Percentiles rank a stretch among this genome's conserved stretches.
Evolutionary conservation across 2,329 filamentous ascomycete genomes (phyloP).

Genomic region (Daldinia eschscholtzii): DNA sequence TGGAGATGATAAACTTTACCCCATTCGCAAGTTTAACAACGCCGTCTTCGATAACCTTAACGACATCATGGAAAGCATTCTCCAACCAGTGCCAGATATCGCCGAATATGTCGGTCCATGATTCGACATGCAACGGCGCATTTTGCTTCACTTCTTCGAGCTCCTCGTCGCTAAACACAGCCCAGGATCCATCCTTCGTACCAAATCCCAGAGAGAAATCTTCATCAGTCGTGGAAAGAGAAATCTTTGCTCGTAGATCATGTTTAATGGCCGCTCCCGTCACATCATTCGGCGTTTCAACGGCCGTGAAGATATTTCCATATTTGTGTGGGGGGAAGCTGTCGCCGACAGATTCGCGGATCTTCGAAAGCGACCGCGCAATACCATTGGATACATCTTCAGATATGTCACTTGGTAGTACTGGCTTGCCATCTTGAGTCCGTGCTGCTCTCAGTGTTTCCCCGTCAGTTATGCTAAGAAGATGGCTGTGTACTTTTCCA

Average conservation of each 20-base stretch:
- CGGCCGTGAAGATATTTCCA: background rate
- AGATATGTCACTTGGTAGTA: background rate
- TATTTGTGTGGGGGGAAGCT: background rate
- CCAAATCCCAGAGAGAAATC: background rate
- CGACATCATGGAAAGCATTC: background rate
- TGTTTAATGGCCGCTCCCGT: background rate
- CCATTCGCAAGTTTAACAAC: background rate
- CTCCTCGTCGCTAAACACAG: background rate
- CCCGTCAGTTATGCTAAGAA: background rate
- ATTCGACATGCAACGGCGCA: background rate
- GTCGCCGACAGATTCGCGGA: background rate
- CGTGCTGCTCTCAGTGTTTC: background rate
- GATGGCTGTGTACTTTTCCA: background rate
- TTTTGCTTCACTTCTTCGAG: background rate
- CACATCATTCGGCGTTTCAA: background rate
- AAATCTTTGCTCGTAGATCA: background rate
- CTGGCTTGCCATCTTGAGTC: background rate
- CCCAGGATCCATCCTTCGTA: background rate
- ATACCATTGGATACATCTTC: background rate
- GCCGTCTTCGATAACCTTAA: background rate
- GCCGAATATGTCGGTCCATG: background rate
- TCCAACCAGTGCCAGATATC: background rate
- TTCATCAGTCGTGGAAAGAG: background rate
- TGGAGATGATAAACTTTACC: background rate
- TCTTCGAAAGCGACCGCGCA: background rate